These are phyloP conservation scores for Cytospora paraplurivora DNA, from an alignment of 2,329 filamentous ascomycete species.

Conservation along the genomic window DNA sequence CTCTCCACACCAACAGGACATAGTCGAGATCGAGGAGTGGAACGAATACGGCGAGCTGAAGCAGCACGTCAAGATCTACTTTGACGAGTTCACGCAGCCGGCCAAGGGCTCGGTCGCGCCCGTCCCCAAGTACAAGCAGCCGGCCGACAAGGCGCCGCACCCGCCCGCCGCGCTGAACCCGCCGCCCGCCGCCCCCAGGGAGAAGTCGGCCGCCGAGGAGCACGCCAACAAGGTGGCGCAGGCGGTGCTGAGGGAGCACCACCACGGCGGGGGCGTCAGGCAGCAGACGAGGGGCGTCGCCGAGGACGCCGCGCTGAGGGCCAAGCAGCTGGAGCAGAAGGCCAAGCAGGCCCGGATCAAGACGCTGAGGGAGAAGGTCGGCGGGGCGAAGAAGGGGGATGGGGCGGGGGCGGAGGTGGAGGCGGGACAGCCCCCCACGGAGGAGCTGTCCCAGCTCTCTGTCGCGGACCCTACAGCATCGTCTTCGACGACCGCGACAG, in stretches of 20 bases:
- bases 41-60: conserved; percentile 97
- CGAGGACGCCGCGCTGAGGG: conserved; percentile 67
- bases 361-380: conserved; percentile 55
- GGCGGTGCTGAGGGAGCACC: conserved; percentile 1
- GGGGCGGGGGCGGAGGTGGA: not conserved
- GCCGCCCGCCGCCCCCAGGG: conserved; percentile 32
- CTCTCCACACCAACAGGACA: conserved; percentile 60
- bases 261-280: conserved; percentile 34
- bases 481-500: conserved; percentile 24
- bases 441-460: conserved; percentile 27
- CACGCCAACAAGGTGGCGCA: conserved; percentile 29
- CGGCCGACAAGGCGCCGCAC: conserved; percentile 40
- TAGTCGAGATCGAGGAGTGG: conserved; percentile 96
- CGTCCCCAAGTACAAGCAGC: conserved; percentile 39
- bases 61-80: conserved; percentile 74
- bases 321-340: conserved; percentile 65
- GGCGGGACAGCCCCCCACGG: conserved; percentile 18
- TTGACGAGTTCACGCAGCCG: conserved; percentile 63
- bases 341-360: conserved; percentile 62
- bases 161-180: conserved; percentile 33
- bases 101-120: conserved; percentile 55
- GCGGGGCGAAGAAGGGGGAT: conserved; percentile 23
- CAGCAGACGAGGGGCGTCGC: conserved; percentile 54
- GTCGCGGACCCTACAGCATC: conserved; percentile 5
- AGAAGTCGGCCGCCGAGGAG: conserved; percentile 30